These are phyloP conservation scores for Parmelia sp. DNA, from an alignment of 495 filamentous ascomycete species.

Conservation along the genomic window DNA sequence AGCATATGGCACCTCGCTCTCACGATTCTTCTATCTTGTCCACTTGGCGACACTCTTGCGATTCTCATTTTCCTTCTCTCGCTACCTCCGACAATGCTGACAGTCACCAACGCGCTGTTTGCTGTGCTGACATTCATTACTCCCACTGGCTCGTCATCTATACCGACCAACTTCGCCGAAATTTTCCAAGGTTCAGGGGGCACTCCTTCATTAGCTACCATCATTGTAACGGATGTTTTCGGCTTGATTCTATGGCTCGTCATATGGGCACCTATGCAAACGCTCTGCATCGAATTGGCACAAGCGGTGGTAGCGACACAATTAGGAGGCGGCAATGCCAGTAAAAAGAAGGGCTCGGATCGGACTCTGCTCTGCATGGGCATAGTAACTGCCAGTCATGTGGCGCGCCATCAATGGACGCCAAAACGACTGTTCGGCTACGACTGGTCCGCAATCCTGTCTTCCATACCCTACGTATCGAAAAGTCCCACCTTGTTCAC, in stretches of 20 bases:
- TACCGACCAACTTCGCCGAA: slow-evolving; percentile 58
- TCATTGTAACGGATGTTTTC: slow-evolving; percentile 73
- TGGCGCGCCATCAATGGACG: slow-evolving; percentile 47
- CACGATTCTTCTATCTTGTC: slow-evolving; percentile 85
- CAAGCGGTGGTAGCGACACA: slow-evolving; percentile 94
- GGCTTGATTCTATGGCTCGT: slow-evolving; percentile 83
- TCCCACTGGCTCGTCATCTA: slow-evolving; percentile 49
- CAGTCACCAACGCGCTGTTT: slow-evolving; percentile 87
- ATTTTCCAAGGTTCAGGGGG: slow-evolving; percentile 67
- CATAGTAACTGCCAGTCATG: slow-evolving; percentile 65
- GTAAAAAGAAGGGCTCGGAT: slow-evolving; percentile 66
- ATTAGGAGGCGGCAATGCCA: slow-evolving; percentile 75
- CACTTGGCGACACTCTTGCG: slow-evolving; percentile 91
- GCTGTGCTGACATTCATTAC: slow-evolving; percentile 90
- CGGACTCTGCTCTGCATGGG: slow-evolving; percentile 71
- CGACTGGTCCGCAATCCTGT: slow-evolving; percentile 26
- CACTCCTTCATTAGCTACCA: slow-evolving; percentile 69
- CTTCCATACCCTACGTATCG: slow-evolving; percentile 25
- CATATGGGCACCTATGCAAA: slow-evolving; percentile 80
- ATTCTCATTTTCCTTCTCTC: slow-evolving; percentile 97
- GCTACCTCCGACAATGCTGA: slow-evolving; percentile 85
- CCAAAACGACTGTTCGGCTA: slow-evolving; percentile 29
- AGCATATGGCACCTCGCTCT: slow-evolving; percentile 66
- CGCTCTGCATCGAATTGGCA: slow-evolving; percentile 86
- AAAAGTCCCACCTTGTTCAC: slow-evolving; percentile 15